phyloP scores from a whole-genome alignment of 2,329 filamentous ascomycete genomes.

The Aspergillus uvarum region DNA sequence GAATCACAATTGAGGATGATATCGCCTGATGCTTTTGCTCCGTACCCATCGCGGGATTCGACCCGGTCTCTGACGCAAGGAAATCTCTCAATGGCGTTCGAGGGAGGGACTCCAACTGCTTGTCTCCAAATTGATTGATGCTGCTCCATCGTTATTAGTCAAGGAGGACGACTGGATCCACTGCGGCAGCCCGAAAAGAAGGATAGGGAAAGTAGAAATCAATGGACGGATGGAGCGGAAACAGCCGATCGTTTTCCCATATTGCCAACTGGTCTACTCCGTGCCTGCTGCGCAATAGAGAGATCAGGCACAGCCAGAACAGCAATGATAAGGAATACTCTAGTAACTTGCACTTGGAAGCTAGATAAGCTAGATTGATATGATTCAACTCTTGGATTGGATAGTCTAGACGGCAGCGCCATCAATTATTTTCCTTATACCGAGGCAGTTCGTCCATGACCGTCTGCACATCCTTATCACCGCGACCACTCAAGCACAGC shows the following conservation, averaged over 20 bases:
- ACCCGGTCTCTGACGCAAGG: neutral
- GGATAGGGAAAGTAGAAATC: neutral
- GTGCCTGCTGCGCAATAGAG: no score
- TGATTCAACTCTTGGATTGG: no score
- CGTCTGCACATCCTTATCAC: constrained; percentile 96
- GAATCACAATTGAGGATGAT: no score
- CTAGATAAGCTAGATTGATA: no score
- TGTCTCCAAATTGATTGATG: no score
- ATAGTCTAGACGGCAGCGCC: constrained; percentile 34
- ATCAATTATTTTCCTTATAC: constrained; percentile 77
- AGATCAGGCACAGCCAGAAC: no score
- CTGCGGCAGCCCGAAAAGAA: neutral
- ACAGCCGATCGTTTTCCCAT: neutral
- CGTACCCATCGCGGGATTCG: neutral
- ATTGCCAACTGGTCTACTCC: neutral
- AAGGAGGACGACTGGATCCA: neutral
- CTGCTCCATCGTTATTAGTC: neutral
- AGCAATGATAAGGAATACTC: neutral
- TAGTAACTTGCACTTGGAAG: no score
- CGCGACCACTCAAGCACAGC: constrained; percentile 84
- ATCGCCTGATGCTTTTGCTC: neutral
- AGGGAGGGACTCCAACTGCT: neutral
- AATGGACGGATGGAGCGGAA: neutral
- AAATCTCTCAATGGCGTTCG: neutral
- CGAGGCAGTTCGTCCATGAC: constrained; percentile 87